Evolutionary conservation across 345 rosid species (phyloP).

Genomic region (Leavenworthia alabamica): DNA sequence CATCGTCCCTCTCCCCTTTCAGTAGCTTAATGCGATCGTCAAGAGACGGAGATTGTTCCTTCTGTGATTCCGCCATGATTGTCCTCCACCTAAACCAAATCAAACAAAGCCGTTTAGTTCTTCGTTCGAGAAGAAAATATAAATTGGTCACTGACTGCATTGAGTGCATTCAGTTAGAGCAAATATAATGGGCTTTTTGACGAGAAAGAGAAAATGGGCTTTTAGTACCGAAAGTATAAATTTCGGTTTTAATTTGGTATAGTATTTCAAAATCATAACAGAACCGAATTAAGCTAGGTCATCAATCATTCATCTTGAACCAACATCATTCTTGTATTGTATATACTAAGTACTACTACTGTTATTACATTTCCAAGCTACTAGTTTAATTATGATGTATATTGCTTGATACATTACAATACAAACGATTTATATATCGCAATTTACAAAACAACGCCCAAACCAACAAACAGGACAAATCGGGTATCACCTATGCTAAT

Average conservation of each 20-base stretch:
- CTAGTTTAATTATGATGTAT: not conserved
- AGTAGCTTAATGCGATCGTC: conserved; percentile 73
- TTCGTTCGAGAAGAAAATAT: not conserved
- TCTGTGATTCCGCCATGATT: conserved; percentile 31
- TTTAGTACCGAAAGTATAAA: not conserved
- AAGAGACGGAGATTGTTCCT: conserved; percentile 42
- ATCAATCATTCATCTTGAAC: not conserved
- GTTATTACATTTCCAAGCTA: not conserved
- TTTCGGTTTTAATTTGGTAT: not conserved
- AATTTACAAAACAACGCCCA: conserved; percentile 16
- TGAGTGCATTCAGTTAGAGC: too few relatives aligned
- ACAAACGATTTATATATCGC: not conserved
- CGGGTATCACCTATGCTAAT: not conserved
- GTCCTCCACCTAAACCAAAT: too few relatives aligned
- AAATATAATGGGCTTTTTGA: too few relatives aligned
- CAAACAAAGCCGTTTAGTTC: not conserved
- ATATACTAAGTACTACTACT: not conserved
- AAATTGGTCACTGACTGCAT: too few relatives aligned
- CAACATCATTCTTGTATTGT: not conserved
- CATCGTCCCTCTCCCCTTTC: conserved; percentile 83
- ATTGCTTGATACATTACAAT: not conserved
- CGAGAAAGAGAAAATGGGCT: too few relatives aligned
- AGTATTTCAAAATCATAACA: not conserved
- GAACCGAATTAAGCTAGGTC: not conserved
- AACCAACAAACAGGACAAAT: not conserved